Evolutionary conservation across 768 basidiomycete genomes (phyloP).

Genomic region (Boletus rufocinnamomeus): DNA sequence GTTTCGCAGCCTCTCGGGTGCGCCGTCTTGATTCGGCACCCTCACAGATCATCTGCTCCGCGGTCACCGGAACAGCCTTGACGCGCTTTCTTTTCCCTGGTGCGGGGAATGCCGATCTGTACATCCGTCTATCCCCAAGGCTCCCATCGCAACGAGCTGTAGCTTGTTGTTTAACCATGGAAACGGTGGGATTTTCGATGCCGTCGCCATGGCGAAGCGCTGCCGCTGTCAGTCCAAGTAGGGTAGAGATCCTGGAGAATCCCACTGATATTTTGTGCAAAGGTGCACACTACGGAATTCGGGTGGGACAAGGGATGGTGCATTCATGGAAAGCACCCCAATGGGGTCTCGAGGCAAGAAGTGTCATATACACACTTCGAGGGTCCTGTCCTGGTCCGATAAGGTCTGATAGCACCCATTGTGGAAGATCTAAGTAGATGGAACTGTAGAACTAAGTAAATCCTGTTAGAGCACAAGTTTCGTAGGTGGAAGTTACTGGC

Average conservation of each 20-base stretch:
- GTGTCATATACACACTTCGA: no score
- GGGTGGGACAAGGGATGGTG: no score
- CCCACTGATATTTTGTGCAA: background rate
- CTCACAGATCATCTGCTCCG: conserved; percentile 47
- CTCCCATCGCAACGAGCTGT: background rate
- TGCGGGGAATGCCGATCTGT: conserved; percentile 42
- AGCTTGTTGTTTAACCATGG: conserved; percentile 10
- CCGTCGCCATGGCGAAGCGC: background rate
- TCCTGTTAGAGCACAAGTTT: background rate
- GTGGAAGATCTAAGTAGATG: no score
- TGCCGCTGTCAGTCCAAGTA: background rate
- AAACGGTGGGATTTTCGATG: conserved; percentile 4
- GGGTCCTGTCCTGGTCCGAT: no score
- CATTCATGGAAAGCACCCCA: no score
- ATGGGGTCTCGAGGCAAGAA: no score
- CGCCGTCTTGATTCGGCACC: conserved; percentile 51
- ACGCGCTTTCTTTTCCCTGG: conserved; percentile 42
- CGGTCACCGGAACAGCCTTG: conserved; percentile 45
- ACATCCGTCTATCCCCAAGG: background rate
- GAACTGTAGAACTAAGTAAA: no score
- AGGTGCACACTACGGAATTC: background rate
- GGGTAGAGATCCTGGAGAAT: background rate
- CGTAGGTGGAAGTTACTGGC: no score
- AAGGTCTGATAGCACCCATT: no score
- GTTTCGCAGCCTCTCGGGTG: conserved; percentile 39